Conservation (phyloP, 768 basidiomycete species). For the Lepiota subincarnata region DNA sequence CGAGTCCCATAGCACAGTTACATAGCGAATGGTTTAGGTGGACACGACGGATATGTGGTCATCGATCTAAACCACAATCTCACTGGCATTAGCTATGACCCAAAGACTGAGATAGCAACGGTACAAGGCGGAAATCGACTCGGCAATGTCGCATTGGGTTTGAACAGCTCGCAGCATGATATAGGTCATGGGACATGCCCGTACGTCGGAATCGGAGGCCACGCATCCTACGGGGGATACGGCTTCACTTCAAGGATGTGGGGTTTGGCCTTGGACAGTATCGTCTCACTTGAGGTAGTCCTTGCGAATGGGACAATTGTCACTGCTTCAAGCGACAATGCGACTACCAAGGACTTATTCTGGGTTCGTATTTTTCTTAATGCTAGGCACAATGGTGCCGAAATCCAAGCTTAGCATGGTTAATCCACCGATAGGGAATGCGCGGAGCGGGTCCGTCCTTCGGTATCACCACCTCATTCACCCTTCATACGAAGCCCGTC, state of each 20-base stretch:
- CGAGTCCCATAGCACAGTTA: conserved; percentile 32
- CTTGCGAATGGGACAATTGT: conserved; percentile 38
- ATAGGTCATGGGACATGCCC: conserved; percentile 42
- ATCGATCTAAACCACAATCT: conserved; percentile 35
- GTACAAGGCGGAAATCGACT: conserved; percentile 36
- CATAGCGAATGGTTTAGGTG: conserved; percentile 39
- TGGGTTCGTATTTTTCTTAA: conserved; percentile 32
- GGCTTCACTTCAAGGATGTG: conserved; percentile 32
- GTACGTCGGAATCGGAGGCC: conserved; percentile 43
- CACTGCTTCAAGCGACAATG: conserved; percentile 29
- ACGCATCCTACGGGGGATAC: conserved; percentile 25
- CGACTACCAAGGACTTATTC: conserved; percentile 41
- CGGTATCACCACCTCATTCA: conserved; percentile 37
- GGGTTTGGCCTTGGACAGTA: conserved; percentile 32
- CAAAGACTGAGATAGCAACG: conserved; percentile 24
- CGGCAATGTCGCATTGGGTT: conserved; percentile 30
- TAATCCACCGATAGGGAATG: conserved; percentile 26
- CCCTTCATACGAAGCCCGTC: conserved; percentile 34
- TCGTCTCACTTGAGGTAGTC: conserved; percentile 20
- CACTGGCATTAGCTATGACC: conserved; percentile 28
- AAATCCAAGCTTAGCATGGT: neutral
- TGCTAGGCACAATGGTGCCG: neutral
- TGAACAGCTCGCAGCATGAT: conserved; percentile 32
- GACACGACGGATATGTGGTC: conserved; percentile 36
- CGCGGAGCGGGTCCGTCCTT: conserved; percentile 37